Evolutionary conservation across 2,329 filamentous ascomycete genomes (phyloP), one percentile per base, ranked within the genome.

Genomic region (Hypoxylon sp.): DNA sequence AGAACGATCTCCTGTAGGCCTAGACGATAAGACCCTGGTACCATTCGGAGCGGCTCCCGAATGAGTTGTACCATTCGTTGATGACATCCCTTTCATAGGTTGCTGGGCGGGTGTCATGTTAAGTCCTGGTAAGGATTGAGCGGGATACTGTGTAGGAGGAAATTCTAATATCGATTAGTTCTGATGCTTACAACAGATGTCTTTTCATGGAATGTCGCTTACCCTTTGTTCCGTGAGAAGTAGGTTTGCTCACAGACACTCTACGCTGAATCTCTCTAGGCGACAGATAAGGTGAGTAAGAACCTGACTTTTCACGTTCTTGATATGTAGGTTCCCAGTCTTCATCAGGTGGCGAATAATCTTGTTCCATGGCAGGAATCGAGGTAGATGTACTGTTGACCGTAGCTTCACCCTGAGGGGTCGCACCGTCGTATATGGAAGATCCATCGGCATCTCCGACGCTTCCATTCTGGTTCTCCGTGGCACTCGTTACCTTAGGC

Each of bases 221-320:
- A 68, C 66, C 38, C 19, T 62, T 64, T 3, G 25, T 30, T 11
- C 61, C 56, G 9, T 55, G 55, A 23, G 56, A 5, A 26, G 43
- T n/a, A 3, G 34, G 53, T 36, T 66, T 65, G 11, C 55, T 59
- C 8, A 63, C 44, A 16, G 64, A 60, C 5, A 55, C 46, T 17
- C 60, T 63, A 17, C 63, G 65, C 17, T 73, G 66, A 17, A 80
- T 65, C 58, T 81, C 78, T n/a, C 69, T 69, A 3, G 78, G 77
- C 1, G 78, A 81, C 9, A 81, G 66, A 48, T 77, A 75, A 1
- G 78, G 78, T 1, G 78, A 81, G 59, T 81, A 81, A 5, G 78
- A 81, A 3, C 76, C 72, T 12, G 77, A 78, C n/a, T 74, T 70
- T 26, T 80, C 77, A 8, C 77, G 72, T 16, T 64, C 67, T 35